These are phyloP conservation scores for Pugionium dolabratum DNA, from an alignment of 345 rosid species.

Conservation along the genomic window DNA sequence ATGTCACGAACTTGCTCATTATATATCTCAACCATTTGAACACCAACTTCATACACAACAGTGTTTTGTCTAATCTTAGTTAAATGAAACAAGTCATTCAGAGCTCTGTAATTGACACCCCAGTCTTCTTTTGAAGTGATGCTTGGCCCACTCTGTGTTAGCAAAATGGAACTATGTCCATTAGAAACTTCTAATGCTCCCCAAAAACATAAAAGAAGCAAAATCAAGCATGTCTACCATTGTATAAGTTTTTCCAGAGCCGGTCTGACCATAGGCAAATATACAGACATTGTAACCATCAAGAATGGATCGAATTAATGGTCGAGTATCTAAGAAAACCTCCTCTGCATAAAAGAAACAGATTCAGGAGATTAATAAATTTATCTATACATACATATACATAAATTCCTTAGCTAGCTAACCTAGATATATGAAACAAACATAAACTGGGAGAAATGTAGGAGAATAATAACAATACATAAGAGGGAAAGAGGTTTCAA, in stretches of 20 bases:
- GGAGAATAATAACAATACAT: background rate
- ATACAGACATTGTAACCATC: conserved; percentile 96
- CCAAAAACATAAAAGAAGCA: conserved; percentile 13
- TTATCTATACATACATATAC: background rate
- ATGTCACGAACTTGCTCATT: conserved; percentile 99
- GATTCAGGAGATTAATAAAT: background rate
- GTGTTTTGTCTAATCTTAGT: conserved; percentile 69
- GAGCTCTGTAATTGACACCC: conserved; percentile 96
- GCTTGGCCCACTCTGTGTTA: conserved; percentile 81
- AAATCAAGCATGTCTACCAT: conserved; percentile 56
- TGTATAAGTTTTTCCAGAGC: conserved; percentile 97
- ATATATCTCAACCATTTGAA: conserved; percentile 98
- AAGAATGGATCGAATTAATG: conserved; percentile 88
- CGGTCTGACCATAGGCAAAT: conserved; percentile 99
- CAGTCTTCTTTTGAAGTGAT: conserved; percentile 75
- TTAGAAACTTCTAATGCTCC: conserved; percentile 19
- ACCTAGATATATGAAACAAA: conserved; percentile 1
- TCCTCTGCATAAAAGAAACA: conserved; percentile 59
- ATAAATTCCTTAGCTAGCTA: background rate
- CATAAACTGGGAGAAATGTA: background rate
- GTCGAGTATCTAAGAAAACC: conserved; percentile 86
- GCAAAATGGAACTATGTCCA: conserved; percentile 24
- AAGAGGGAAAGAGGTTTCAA: conserved; percentile 29
- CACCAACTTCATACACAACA: conserved; percentile 81
- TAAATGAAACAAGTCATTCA: conserved; percentile 88